phyloP scores from a whole-genome alignment of 2,329 filamentous ascomycete genomes.

The Xylaria sp. region DNA sequence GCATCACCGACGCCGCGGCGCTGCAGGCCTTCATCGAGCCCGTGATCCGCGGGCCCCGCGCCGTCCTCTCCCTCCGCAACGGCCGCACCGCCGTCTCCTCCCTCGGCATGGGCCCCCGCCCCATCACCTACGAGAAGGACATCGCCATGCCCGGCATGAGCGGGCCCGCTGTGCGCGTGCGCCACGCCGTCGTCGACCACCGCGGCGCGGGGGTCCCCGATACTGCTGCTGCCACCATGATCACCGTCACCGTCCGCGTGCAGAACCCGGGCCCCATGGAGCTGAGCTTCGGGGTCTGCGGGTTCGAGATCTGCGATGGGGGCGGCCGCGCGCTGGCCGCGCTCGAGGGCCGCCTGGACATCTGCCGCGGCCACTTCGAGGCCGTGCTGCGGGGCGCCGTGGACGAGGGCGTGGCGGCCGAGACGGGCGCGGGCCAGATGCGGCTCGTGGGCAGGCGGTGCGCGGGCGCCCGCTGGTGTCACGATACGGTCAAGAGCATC shows the following conservation, averaged over 20 bases:
- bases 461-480: slow-evolving; percentile 30
- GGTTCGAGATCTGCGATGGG: slow-evolving; percentile 29
- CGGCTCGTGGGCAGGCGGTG: slow-evolving; percentile 31
- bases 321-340: slow-evolving; percentile 21
- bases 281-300: slow-evolving; percentile 32
- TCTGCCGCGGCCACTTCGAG: slow-evolving; percentile 24
- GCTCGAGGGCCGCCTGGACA: slow-evolving; percentile 32
- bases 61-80: slow-evolving; percentile 25
- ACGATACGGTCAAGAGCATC: slow-evolving; percentile 29
- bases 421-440: slow-evolving; percentile 3
- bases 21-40: slow-evolving; percentile 28
- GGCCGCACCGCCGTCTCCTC: slow-evolving; percentile 26
- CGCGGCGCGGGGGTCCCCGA: background rate
- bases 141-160: slow-evolving; percentile 27
- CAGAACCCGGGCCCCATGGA: slow-evolving; percentile 33
- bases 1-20: slow-evolving; percentile 26
- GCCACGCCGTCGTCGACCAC: background rate
- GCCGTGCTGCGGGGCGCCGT: slow-evolving; percentile 22
- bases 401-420: slow-evolving; percentile 5
- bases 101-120: slow-evolving; percentile 22
- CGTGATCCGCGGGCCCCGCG: slow-evolving; percentile 17
- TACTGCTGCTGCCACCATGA: background rate
- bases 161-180: slow-evolving; percentile 21
- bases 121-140: slow-evolving; percentile 30
- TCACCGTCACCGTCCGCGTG: slow-evolving; percentile 21